These are phyloP conservation scores for Tilletia indica DNA, from an alignment of 1,284 basidiomycete genomes.

Conservation along the genomic window DNA sequence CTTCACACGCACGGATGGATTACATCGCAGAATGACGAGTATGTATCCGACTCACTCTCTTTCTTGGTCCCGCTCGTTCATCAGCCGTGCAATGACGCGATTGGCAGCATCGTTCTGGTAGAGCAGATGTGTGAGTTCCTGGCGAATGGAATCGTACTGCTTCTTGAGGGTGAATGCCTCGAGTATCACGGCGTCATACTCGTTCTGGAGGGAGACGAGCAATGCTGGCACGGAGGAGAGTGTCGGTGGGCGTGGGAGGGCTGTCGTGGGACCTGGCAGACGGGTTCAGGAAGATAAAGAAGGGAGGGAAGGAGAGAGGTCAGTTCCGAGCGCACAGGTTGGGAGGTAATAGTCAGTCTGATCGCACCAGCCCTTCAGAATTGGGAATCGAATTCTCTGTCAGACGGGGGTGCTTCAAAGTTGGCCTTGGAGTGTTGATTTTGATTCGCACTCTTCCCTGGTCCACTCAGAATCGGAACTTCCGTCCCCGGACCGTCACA, in stretches of 20 bases:
- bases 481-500: no score
- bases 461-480: no score
- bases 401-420: no score
- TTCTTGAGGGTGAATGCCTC: slow-evolving; percentile 53
- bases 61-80: slow-evolving; percentile 93
- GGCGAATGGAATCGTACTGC: slow-evolving; percentile 69
- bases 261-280: slow-evolving; percentile 37
- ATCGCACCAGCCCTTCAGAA: no score
- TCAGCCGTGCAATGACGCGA: slow-evolving; percentile 88
- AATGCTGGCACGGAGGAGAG: slow-evolving; percentile 90
- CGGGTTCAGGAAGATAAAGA: no score
- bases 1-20: background rate
- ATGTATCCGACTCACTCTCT: slow-evolving; percentile 81
- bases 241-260: slow-evolving; percentile 77
- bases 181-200: slow-evolving; percentile 72
- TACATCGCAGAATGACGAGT: no score
- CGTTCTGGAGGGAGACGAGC: slow-evolving; percentile 86
- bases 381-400: no score
- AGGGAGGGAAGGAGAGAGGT: background rate
- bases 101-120: slow-evolving; percentile 96
- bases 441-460: no score
- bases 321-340: background rate
- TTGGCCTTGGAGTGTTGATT: no score
- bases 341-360: no score
- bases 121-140: slow-evolving; percentile 92